Evolutionary conservation across 139 green algal species (phyloP).

Genomic region (Picochlorum sp.): DNA sequence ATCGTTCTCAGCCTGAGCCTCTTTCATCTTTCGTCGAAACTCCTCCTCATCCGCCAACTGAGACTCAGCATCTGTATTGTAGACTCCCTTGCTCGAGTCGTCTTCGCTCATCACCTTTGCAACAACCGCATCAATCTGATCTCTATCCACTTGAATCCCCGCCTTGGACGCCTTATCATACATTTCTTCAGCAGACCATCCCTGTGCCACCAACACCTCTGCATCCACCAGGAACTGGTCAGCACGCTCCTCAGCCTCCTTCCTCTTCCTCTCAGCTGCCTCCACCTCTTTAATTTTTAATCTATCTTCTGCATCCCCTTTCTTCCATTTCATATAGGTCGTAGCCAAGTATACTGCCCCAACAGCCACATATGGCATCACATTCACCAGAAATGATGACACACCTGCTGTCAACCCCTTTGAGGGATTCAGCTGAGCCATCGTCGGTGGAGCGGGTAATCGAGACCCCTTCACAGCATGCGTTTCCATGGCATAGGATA

Average conservation of each 20-base stretch:
- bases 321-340: conserved; percentile 22
- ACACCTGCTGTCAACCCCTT: conserved; percentile 2
- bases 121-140: conserved; percentile 1
- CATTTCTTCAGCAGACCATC: conserved; percentile 6
- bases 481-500: conserved; percentile 55
- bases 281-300: conserved; percentile 40
- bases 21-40: conserved; percentile 16
- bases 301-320: conserved; percentile 51
- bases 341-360: conserved; percentile 37
- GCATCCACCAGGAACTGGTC: conserved; percentile 11
- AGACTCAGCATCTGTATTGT: conserved; percentile 6
- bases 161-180: conserved; percentile 5
- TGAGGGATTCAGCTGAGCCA: conserved; percentile 15
- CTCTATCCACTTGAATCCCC: conserved; percentile 8
- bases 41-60: conserved; percentile 14
- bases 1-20: conserved; percentile 22
- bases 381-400: conserved; percentile 11
- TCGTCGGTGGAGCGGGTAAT: conserved; percentile 11
- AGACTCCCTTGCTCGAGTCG: background rate
- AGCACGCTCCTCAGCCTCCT: conserved; percentile 17
- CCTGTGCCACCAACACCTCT: conserved; percentile 10
- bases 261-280: conserved; percentile 14
- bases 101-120: background rate
- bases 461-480: conserved; percentile 37
- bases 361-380: conserved; percentile 32